Evolutionary conservation across 140 eudicot species (phyloP).

Genomic region (Ambrosia hybrid): DNA sequence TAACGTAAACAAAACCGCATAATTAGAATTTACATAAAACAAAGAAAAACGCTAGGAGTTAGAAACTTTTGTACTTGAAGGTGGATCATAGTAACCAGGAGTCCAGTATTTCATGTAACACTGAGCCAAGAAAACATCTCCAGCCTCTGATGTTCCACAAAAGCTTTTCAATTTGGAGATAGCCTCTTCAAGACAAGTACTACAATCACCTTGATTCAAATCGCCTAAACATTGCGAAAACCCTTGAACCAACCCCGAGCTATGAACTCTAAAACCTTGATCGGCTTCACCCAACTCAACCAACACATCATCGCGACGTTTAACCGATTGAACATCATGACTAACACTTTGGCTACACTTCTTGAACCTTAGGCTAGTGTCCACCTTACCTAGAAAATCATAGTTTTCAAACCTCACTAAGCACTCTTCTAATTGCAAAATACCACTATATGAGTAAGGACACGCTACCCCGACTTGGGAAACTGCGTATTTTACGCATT

Average conservation of each 20-base stretch:
- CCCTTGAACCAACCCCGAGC: constrained; percentile 62
- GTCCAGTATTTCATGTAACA: constrained; percentile 83
- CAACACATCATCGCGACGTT: constrained; percentile 61
- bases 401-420: constrained; percentile 61
- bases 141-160: constrained; percentile 70
- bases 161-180: constrained; percentile 44
- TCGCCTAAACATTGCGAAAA: constrained; percentile 82
- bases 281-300: constrained; percentile 45
- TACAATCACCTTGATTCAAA: constrained; percentile 50
- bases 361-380: constrained; percentile 48
- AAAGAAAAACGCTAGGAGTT: not conserved
- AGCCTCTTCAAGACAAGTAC: constrained; percentile 58
- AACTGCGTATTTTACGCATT: constrained; percentile 48
- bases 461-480: constrained; percentile 53
- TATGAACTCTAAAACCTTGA: constrained; percentile 56
- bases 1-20: not conserved
- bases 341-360: constrained; percentile 60
- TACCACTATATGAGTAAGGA: constrained; percentile 65
- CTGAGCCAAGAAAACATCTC: constrained; percentile 73
- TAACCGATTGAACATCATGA: constrained; percentile 45
- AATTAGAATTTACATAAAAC: not conserved
- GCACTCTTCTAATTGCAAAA: constrained; percentile 69
- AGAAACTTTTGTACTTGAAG: constrained; percentile 43
- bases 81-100: constrained; percentile 61
- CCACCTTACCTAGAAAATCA: constrained; percentile 62